These are phyloP conservation scores for Wickerhamiella siamensis DNA, from an alignment of 805 yeast species.

Conservation along the genomic window DNA sequence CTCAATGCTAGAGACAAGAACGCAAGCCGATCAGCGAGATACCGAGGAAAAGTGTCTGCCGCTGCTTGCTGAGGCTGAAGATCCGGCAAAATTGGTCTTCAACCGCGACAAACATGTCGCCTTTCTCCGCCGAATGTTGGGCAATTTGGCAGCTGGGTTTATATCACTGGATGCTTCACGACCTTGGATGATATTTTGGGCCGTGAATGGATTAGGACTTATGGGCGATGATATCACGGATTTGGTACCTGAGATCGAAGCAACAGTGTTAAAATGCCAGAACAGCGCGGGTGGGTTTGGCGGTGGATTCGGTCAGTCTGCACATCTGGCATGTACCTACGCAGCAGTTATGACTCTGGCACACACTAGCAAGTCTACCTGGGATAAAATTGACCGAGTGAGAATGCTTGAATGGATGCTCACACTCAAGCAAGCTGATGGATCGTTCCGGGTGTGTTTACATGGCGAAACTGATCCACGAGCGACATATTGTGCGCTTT, in stretches of 20 bases:
- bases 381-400: slow-evolving; percentile 33
- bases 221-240: slow-evolving; percentile 26
- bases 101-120: slow-evolving; percentile 26
- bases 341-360: slow-evolving; percentile 59
- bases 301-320: slow-evolving; percentile 71
- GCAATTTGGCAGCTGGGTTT: slow-evolving; percentile 38
- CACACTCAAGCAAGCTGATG: slow-evolving; percentile 47
- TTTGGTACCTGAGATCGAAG: slow-evolving; percentile 16
- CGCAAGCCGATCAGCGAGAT: slow-evolving; percentile 9
- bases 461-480: slow-evolving; percentile 75
- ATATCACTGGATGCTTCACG: slow-evolving; percentile 70
- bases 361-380: slow-evolving; percentile 29
- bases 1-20: neutral
- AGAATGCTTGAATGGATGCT: slow-evolving; percentile 51
- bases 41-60: slow-evolving; percentile 10
- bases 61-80: slow-evolving; percentile 7
- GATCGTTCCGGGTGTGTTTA: slow-evolving; percentile 60
- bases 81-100: neutral
- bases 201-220: slow-evolving; percentile 38
- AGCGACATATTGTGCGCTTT: slow-evolving; percentile 77
- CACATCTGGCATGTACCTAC: slow-evolving; percentile 76
- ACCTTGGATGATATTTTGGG: slow-evolving; percentile 86
- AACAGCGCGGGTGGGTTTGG: slow-evolving; percentile 52
- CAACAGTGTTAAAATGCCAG: slow-evolving; percentile 24
- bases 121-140: slow-evolving; percentile 31